These are phyloP conservation scores for Taiwanofungus camphoratus DNA, from an alignment of 1,284 basidiomycete genomes.

Conservation along the genomic window DNA sequence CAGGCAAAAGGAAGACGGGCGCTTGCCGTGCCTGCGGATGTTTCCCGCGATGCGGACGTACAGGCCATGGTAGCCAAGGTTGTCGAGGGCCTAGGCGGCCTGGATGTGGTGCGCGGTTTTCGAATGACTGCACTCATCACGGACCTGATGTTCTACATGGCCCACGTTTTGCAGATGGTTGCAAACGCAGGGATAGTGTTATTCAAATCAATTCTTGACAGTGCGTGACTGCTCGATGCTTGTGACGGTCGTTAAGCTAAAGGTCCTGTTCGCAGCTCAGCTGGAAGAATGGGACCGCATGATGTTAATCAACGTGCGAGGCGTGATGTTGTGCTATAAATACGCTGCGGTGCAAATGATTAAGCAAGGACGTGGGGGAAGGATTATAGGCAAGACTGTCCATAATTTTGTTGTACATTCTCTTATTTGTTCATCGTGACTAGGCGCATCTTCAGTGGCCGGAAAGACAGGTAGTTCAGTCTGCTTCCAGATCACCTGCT, in stretches of 20 bases:
- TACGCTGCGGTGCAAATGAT: slow-evolving; percentile 30
- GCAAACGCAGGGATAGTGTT: slow-evolving; percentile 28
- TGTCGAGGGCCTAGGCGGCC: slow-evolving; percentile 7
- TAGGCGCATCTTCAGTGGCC: slow-evolving; percentile 9
- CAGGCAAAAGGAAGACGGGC: slow-evolving; percentile 10
- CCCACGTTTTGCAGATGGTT: slow-evolving; percentile 27
- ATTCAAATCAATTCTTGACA: slow-evolving; percentile 18
- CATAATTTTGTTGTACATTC: neutral
- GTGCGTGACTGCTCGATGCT: slow-evolving; percentile 9
- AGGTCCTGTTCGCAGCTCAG: slow-evolving; percentile 12
- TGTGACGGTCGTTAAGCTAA: neutral
- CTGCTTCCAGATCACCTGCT: neutral
- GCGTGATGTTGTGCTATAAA: slow-evolving; percentile 31
- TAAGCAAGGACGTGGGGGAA: slow-evolving; percentile 31
- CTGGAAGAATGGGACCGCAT: slow-evolving; percentile 25
- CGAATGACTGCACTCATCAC: neutral
- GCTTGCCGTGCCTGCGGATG: slow-evolving; percentile 9
- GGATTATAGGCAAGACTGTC: slow-evolving; percentile 26
- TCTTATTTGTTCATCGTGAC: neutral
- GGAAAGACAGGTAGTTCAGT: slow-evolving; percentile 6
- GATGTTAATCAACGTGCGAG: slow-evolving; percentile 27
- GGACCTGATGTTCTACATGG: too few relatives aligned
- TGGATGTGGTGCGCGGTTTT: slow-evolving; percentile 9
- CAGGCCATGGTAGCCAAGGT: slow-evolving; percentile 6
- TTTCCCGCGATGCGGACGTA: slow-evolving; percentile 11